phyloP scores from a whole-genome alignment of 139 green algal genomes.

The Micromonas commoda region DNA sequence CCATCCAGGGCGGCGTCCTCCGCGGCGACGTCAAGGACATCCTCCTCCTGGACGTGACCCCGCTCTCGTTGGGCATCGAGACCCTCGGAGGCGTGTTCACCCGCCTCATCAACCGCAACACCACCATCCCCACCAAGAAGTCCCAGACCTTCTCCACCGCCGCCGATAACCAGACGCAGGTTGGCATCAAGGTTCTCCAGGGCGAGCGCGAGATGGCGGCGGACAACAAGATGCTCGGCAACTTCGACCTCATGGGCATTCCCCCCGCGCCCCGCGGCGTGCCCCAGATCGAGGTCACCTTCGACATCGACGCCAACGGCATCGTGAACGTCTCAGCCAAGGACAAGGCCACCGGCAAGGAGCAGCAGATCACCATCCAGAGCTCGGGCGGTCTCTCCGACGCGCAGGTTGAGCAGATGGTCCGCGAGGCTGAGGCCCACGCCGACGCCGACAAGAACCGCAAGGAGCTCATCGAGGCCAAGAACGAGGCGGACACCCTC shows the following conservation, averaged over 20 bases:
- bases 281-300: constrained; percentile 95
- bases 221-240: constrained; percentile 98
- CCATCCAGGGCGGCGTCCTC: constrained; percentile 94
- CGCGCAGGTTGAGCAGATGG: constrained; percentile 91
- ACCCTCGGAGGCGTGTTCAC: constrained; percentile 98
- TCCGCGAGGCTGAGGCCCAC: constrained; percentile 78
- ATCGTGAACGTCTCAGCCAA: constrained; percentile 79
- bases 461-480: constrained; percentile 89
- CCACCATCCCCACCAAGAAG: constrained; percentile 99
- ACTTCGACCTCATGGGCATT: constrained; percentile 94
- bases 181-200: constrained; percentile 99
- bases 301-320: constrained; percentile 88
- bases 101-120: constrained; percentile 97
- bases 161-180: constrained; percentile 92
- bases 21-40: constrained; percentile 95
- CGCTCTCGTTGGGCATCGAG: constrained; percentile 95
- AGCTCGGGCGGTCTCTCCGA: constrained; percentile 76
- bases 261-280: constrained; percentile 86
- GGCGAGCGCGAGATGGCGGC: constrained; percentile 97
- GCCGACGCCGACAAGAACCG: constrained; percentile 78
- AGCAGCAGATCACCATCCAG: constrained; percentile 90
- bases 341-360: constrained; percentile 90
- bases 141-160: constrained; percentile 83
- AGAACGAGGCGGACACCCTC: constrained; percentile 86
- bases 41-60: constrained; percentile 97